Percentiles rank a stretch among this genome's conserved stretches.
Conservation (phyloP, 2,329 filamentous ascomycete species). For the Helminthosporium solani region DNA sequence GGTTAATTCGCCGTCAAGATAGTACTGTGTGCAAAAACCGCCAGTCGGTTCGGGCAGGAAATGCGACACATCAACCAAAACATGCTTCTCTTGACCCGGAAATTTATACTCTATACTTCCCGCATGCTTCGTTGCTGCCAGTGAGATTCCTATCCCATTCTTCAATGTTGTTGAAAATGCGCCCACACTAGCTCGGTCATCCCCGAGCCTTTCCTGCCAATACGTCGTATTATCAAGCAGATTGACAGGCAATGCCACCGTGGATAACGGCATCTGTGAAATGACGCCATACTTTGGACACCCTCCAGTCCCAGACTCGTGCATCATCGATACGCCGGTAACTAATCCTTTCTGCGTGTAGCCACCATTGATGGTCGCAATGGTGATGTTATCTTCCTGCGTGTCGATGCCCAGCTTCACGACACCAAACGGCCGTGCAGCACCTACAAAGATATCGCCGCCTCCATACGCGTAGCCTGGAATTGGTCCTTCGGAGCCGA, state of each 20-base stretch:
- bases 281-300: constrained; percentile 70
- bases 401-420: constrained; percentile 42
- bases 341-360: constrained; percentile 42
- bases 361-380: constrained; percentile 35
- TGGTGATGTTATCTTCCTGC: constrained; percentile 22
- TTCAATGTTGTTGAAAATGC: constrained; percentile 60
- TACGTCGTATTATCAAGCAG: constrained; percentile 45
- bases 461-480: constrained; percentile 47
- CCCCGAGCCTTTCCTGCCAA: constrained; percentile 37
- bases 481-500: constrained; percentile 51
- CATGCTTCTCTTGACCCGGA: constrained; percentile 35
- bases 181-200: constrained; percentile 55
- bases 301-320: constrained; percentile 57
- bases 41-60: constrained; percentile 24
- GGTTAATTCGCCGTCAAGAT: constrained; percentile 21
- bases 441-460: constrained; percentile 39
- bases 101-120: constrained; percentile 65
- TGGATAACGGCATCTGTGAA: constrained; percentile 54
- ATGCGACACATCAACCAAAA: constrained; percentile 51
- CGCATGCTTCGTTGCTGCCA: constrained; percentile 58
- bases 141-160: constrained; percentile 58
- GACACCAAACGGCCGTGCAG: constrained; percentile 35
- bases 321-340: constrained; percentile 39
- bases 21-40: constrained; percentile 24
- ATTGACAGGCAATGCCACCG: constrained; percentile 38